Base-by-base conservation (phyloP, 345 rosid genomes). In the Draba incana region DNA sequence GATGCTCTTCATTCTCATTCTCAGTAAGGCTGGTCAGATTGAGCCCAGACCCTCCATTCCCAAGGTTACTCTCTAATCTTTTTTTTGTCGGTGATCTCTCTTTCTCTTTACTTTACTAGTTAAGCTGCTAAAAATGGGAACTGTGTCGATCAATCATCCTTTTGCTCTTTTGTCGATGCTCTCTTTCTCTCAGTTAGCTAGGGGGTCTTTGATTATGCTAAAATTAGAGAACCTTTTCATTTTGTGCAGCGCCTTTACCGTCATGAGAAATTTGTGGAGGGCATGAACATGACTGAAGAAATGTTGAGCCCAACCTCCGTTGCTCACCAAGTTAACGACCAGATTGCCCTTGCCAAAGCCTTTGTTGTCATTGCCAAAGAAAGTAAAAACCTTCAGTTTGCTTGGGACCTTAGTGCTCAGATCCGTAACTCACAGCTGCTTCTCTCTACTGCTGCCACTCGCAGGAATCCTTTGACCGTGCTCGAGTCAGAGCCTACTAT, bases 321-420 rank as follows among this genome's bases (percentile, higher is more conserved):
- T 57, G 83, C 93, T 59, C 88, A 97, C 59, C 97, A 92, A 79
- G 79, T 92, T 11, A 86, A 82, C 6, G 97, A 92, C 63, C 98
- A 92, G 75, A 92, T 92, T 41, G 78, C 90, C 66, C 92, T 92
- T 52, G 98, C 98, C 49, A 89, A 92, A 80, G 88, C 92, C 24
- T 85, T 89, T 68, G 91, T 92, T 14, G 95, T 87, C 67, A 92
- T 92, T 68, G 96, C 96, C 10, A 92, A 92, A 81, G 98, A 92
- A 80, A 89, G 92, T 78, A 92, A 77, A 71, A 92, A 92, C 68
- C 86, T 89, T 41, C 98, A 92, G 79, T 88, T 89, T 78, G 98
- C 98, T 13, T 92, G 98, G 98, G 98, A 89, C 58, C 72, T 92
- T 66, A 89, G 98, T 71, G 95, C 98, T 27, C 98, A 92, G 78